Evolutionary conservation across 2,329 filamentous ascomycete genomes (phyloP), one percentile per base, ranked within the genome.

Genomic region (Claviceps pazoutovae): DNA sequence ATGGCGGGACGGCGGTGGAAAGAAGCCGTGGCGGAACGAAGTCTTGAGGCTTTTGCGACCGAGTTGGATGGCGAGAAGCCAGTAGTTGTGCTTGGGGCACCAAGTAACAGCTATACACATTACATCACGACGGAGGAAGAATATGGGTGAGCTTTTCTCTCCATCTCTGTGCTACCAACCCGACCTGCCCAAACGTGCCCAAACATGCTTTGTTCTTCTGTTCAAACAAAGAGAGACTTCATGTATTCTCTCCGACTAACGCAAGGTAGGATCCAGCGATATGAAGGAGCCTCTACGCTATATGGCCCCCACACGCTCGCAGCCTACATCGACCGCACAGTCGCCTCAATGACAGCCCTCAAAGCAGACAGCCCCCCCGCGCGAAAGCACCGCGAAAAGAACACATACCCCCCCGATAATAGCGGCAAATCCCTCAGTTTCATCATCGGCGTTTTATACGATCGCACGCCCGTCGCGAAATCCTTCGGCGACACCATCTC

Each of bases 1-100:
- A 96, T 95, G 90, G 78, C 87, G 1, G 90, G 90, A 1, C 80
- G 90, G 11, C 80, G 90, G 37, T 96, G 90, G 90, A 85, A 84
- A 59, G 73, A 78, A 54, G 83, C 86, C 1, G 73, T 93, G 50
- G 71, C 74, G 19, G 66, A 68, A 2, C 74, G 78, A 43, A 76
- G 76, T 5, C 59, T 64, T 1, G 54, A 58, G 11, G 60, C 71
- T 1, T 68, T 76, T 9, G 59, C 71, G 2, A 65, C 74, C 3
- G 68, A 68, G 2, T 60, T 69, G 4, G 61, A 61, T 13, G 60
- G 57, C 5, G 59, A 62, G 7, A 73, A 82, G 46, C 84, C 85
- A 0, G 65, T 84, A 14, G 87, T 94, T 1, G 84, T 95, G 1
- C 74, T 95, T 1, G 89, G 89, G 4, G 89, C 85, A 0, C 90